Evolutionary conservation across 2,329 filamentous ascomycete species (phyloP), one percentile per base, ranked within the genome.

Genomic region (Colletotrichum caudatum): DNA sequence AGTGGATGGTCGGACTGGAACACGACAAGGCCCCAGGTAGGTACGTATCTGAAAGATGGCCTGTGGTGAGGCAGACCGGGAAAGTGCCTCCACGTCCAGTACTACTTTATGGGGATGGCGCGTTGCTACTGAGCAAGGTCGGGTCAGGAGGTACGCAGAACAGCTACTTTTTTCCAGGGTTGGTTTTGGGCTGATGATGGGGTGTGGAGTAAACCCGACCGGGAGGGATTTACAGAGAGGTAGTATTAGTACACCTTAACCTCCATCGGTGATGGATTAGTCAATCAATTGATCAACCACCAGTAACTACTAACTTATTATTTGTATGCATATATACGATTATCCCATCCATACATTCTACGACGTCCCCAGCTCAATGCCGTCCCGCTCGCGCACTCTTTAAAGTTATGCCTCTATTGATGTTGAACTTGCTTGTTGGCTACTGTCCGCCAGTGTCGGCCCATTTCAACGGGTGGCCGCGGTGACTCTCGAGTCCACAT

Each of bases 181-280:
- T 62, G 33, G 60, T 23, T 35, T 64, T 64, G 61, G 50, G 61
- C 61, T 18, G 61, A 63, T 26, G 60, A 63, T 63, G 61, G 20
- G 54, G 50, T 69, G 65, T 69, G 69, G 69, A 69, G 69, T 60
- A 53, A 37, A 69, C 23, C 65, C 59, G 65, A 64, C 69, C 53
- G 65, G 64, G 26, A n/a, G 14, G 33, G 33, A 39, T 20, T 23
- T 57, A n/a, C 20, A 29, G 48, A 3, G 26, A n/a, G 44, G 6
- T 20, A 20, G 46, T 20, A 12, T 4, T n/a, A 12, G 50, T 51
- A 20, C 53, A 56, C 33, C 53, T 14, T 37, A 5, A 37, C 53
- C 18, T 37, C 33, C 33, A 16, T 56, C 33, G 12, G 35, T 56
- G 33, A 56, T 56, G 26, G 33, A 8, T n/a, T 29, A 29, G 29